Evolutionary conservation across 345 rosid genomes (phyloP).

Genomic region (Boechera stricta): DNA sequence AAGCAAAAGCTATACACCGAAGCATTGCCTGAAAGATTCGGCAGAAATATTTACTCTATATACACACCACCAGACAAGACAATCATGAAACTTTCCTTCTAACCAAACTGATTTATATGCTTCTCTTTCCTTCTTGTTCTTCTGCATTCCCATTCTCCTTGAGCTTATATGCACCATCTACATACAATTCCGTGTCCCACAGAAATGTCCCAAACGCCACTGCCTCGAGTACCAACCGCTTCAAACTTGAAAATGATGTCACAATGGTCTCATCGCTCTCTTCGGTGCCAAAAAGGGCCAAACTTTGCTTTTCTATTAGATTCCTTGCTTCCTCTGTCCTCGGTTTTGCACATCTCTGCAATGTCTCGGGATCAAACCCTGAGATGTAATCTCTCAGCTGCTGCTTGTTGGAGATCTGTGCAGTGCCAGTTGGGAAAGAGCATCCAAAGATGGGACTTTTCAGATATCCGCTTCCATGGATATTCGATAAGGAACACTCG

Average conservation of each 20-base stretch:
- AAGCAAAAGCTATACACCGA: conserved; percentile 41
- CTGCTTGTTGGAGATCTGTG: conserved; percentile 36
- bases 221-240: conserved; percentile 88
- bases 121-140: conserved; percentile 37
- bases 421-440: conserved; percentile 29
- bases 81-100: conserved; percentile 10
- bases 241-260: conserved; percentile 86
- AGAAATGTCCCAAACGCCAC: conserved; percentile 92
- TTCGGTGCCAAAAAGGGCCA: conserved; percentile 72
- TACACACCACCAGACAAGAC: conserved; percentile 34
- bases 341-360: conserved; percentile 71
- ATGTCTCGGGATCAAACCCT: conserved; percentile 70
- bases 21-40: conserved; percentile 8
- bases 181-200: conserved; percentile 89
- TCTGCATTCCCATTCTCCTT: conserved; percentile 51
- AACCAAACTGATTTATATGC: conserved; percentile 35
- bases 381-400: conserved; percentile 66
- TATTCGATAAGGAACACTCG: conserved; percentile 55
- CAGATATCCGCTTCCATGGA: conserved; percentile 45
- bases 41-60: conserved; percentile 29
- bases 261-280: conserved; percentile 56
- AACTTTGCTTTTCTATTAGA: conserved; percentile 76
- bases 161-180: conserved; percentile 68
- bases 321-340: conserved; percentile 69
- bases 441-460: conserved; percentile 58